A percentile compares a stretch with the other conserved stretches of the same genome.
These are phyloP conservation scores for Neonectria coccinea DNA, from an alignment of 2,329 filamentous ascomycete species.

Conservation along the genomic window DNA sequence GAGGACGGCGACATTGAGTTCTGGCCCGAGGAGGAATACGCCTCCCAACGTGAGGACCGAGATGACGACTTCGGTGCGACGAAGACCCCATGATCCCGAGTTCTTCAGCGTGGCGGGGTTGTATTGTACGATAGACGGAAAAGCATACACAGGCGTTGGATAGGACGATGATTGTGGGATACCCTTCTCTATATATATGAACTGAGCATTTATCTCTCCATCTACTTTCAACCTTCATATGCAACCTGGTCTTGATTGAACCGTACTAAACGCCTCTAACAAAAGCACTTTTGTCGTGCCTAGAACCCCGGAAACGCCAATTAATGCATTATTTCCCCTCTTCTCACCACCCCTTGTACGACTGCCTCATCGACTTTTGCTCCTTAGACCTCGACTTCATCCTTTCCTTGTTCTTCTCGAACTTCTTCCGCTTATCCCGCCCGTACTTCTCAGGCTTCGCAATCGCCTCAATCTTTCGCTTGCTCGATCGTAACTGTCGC, in stretches of 20 bases:
- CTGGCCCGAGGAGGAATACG: conserved; percentile 76
- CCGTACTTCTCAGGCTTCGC: conserved; percentile 83
- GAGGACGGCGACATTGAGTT: conserved; percentile 92
- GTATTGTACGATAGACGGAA: conserved; percentile 36
- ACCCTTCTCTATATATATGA: conserved; percentile 33
- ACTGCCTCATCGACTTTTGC: conserved; percentile 77
- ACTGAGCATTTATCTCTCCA: conserved; percentile 9
- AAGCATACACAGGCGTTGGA: conserved; percentile 39
- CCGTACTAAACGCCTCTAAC: conserved; percentile 36
- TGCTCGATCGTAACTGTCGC: conserved; percentile 79
- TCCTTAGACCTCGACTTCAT: conserved; percentile 82
- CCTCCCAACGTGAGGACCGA: conserved; percentile 25
- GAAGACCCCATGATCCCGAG: conserved; percentile 17
- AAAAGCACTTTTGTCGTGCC: conserved; percentile 31
- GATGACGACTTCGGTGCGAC: conserved; percentile 34
- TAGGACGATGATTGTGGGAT: conserved; percentile 25
- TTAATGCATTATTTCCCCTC: conserved; percentile 33
- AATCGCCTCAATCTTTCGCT: conserved; percentile 91
- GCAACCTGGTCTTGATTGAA: conserved; percentile 28
- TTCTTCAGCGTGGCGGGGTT: neutral
- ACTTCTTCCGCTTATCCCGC: conserved; percentile 83
- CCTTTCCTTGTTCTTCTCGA: conserved; percentile 85
- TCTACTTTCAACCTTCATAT: conserved; percentile 26
- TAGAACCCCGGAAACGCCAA: conserved; percentile 44
- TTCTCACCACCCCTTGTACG: conserved; percentile 67